Evolutionary conservation across 768 basidiomycete genomes (phyloP).

Genomic region (Boletus fagicola): DNA sequence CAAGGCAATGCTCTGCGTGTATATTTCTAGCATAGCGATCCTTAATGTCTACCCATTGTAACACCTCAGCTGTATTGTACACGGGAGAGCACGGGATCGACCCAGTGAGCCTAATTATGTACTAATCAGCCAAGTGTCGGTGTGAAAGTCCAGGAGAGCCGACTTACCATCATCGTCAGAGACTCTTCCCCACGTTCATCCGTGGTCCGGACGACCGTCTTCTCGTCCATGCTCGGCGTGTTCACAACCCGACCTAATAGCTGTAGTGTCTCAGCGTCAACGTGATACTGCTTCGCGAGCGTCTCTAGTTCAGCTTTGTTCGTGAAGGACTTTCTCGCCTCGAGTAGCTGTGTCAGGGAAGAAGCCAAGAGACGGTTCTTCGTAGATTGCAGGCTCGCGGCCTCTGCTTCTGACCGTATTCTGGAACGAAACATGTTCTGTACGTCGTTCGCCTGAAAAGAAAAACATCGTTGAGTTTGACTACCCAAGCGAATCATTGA

Average conservation of each 20-base stretch:
- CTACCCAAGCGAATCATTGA: background rate
- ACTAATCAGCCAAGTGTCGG: background rate
- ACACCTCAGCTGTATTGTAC: background rate
- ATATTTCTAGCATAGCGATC: conserved; percentile 48
- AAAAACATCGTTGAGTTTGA: background rate
- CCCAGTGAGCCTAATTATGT: conserved; percentile 27
- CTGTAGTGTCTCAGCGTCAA: conserved; percentile 54
- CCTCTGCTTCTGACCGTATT: conserved; percentile 53
- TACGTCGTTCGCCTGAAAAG: conserved; percentile 26
- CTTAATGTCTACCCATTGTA: conserved; percentile 6
- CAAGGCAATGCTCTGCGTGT: conserved; percentile 57
- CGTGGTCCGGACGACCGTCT: conserved; percentile 41
- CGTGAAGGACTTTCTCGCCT: conserved; percentile 54
- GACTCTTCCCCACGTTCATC: conserved; percentile 59
- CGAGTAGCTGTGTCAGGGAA: conserved; percentile 55
- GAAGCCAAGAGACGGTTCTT: conserved; percentile 56
- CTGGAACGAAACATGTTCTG: conserved; percentile 54
- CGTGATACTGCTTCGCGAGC: conserved; percentile 52
- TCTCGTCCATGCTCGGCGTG: conserved; percentile 58
- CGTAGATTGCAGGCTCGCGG: conserved; percentile 38
- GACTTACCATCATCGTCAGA: conserved; percentile 48
- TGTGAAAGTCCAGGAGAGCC: background rate
- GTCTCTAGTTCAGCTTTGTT: conserved; percentile 42
- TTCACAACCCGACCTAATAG: conserved; percentile 56
- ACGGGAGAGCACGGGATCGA: conserved; percentile 18